These are phyloP conservation scores for Avicennia marina DNA, from an alignment of 257 asterid species.

Conservation along the genomic window DNA sequence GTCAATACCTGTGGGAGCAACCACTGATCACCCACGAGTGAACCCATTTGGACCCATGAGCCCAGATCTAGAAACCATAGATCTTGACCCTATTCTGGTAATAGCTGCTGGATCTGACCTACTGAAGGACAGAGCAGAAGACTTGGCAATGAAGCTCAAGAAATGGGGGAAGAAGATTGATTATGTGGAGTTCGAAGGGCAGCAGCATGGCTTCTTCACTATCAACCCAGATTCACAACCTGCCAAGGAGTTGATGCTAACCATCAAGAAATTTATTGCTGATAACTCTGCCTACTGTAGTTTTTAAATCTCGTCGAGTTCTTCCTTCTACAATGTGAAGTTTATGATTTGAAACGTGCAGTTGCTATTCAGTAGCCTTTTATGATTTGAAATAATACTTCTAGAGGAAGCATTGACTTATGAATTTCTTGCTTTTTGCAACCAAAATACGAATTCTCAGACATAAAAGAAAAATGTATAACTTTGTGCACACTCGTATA, in stretches of 20 bases:
- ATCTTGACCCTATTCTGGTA: slow-evolving; percentile 54
- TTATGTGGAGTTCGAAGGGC: slow-evolving; percentile 70
- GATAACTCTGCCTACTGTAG: too few species aligned
- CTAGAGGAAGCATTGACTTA: too few species aligned
- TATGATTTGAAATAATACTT: too few species aligned
- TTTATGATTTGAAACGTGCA: too few species aligned
- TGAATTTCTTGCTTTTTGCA: too few species aligned
- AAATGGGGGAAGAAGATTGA: slow-evolving; percentile 52
- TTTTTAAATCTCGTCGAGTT: too few species aligned
- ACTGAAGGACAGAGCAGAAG: slow-evolving; percentile 52
- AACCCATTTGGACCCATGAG: slow-evolving; percentile 67
- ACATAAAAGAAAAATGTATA: too few species aligned
- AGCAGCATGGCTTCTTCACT: slow-evolving; percentile 76
- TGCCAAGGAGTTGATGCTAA: slow-evolving; percentile 36
- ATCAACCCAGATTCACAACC: slow-evolving; percentile 45
- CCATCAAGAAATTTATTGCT: slow-evolving; percentile 38
- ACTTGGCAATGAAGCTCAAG: slow-evolving; percentile 43
- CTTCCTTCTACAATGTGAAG: too few species aligned
- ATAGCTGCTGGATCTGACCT: slow-evolving; percentile 57
- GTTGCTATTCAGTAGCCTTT: too few species aligned
- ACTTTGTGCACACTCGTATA: too few species aligned
- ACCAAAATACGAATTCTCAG: too few species aligned
- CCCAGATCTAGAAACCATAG: slow-evolving; percentile 33
- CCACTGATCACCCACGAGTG: slow-evolving; percentile 54
- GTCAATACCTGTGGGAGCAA: slow-evolving; percentile 52